Base-by-base conservation (phyloP, 345 rosid genomes). In the Populus simonii region DNA sequence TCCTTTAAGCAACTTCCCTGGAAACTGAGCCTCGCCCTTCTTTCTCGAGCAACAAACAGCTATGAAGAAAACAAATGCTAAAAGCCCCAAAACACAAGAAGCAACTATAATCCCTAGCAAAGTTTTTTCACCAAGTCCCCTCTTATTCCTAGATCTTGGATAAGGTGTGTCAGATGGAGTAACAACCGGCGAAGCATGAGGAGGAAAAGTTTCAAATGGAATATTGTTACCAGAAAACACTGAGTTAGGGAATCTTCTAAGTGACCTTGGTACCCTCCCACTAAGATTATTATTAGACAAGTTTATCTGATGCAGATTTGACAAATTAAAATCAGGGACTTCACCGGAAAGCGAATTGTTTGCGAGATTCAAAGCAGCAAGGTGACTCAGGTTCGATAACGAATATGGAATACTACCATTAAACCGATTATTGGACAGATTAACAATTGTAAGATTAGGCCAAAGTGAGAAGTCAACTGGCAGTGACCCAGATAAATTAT, bases 271-370 rank as follows among this genome's bases (percentile, higher is more conserved):
- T 38, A 92, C 77, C n/a, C 61, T 61, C 20, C 98, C 97, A 55
- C 67, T 67, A 51, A 96, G 89, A 53, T 82, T 78, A 78, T 96
- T 96, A 83, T 92, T 82, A 27, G 93, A 89, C 74, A 95, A 79
- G 77, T 90, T 84, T 36, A 93, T 36, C 49, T 82, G 88, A 31
- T 79, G 88, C 91, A 96, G 80, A 66, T 69, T 86, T 43, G 91
- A 86, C 68, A 89, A 84, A 80, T 81, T 55, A 10, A 96, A 82
- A 81, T 90, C 84, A 23, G 98, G 98, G 49, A 95, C 86, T 51
- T 88, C 92, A n/a, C 96, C 97, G 9, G 90, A 89, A 75, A 96
- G 84, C 0, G 89, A 88, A 81, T 96, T 96, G 86, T 90, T 89
- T 13, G 98, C 96, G 18, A 96, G 90, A 80, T 89, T 88, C 87